Evolutionary conservation across 768 basidiomycete species (phyloP).

Genomic region (Multifurca ochricompacta): DNA sequence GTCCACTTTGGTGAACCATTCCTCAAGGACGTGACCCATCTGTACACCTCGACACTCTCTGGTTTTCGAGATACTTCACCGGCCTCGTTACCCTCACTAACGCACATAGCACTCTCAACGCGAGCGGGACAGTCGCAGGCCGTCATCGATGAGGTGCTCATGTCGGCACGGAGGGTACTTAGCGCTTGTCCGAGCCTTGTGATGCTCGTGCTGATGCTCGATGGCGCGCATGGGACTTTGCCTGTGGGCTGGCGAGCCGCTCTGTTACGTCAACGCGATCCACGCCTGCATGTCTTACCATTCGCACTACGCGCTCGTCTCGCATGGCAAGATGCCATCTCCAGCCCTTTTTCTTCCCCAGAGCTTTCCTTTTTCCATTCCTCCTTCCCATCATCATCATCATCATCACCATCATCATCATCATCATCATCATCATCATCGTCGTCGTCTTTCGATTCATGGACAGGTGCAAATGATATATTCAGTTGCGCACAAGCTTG

Average conservation of each 20-base stretch:
- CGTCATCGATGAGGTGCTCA: slow-evolving; percentile 3
- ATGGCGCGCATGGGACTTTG: neutral
- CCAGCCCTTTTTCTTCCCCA: too few relatives aligned
- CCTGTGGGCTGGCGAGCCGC: neutral
- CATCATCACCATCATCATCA: too few relatives aligned
- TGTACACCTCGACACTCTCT: slow-evolving; percentile 19
- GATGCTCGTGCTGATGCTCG: slow-evolving; percentile 18
- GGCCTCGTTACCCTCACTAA: slow-evolving; percentile 9
- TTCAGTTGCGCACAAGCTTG: slow-evolving; percentile 15
- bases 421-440: too few relatives aligned
- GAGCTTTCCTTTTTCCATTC: too few relatives aligned
- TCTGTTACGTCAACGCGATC: slow-evolving; percentile 6
- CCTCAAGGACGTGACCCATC: slow-evolving; percentile 12
- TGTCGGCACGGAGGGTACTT: slow-evolving; percentile 1
- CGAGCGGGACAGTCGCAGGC: slow-evolving; percentile 8
- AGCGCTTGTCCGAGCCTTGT: slow-evolving; percentile 6
- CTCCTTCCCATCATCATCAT: too few relatives aligned
- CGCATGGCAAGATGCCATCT: slow-evolving; percentile 12
- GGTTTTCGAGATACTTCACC: slow-evolving; percentile 17
- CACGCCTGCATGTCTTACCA: slow-evolving; percentile 17
- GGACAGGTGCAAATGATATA: slow-evolving; percentile 1
- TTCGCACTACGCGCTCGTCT: slow-evolving; percentile 16
- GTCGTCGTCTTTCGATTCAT: too few relatives aligned
- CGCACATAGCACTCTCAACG: slow-evolving; percentile 17
- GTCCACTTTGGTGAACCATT: slow-evolving; percentile 18